These are phyloP conservation scores for Boletus fagicola DNA, from an alignment of 768 basidiomycete genomes.

Conservation along the genomic window DNA sequence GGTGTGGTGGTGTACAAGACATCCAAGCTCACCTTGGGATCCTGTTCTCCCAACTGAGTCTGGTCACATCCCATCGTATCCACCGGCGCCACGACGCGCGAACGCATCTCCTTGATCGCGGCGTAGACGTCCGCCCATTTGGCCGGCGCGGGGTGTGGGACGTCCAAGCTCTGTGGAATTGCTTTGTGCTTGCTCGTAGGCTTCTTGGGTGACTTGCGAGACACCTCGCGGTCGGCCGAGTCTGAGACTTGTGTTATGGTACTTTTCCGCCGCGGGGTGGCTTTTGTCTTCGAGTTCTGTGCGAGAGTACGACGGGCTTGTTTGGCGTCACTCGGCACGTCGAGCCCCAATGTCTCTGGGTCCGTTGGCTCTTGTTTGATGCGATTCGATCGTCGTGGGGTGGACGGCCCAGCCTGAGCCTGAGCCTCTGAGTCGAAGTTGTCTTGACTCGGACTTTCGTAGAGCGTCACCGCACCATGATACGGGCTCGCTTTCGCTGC, in stretches of 20 bases:
- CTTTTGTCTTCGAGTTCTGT: conserved; percentile 1
- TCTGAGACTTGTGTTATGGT: background rate
- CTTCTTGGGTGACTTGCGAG: conserved; percentile 6
- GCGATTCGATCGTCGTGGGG: conserved; percentile 26
- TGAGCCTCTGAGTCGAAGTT: background rate
- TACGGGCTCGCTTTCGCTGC: conserved; percentile 44
- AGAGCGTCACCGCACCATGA: conserved; percentile 42
- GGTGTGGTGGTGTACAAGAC: background rate
- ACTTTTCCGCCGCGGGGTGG: background rate
- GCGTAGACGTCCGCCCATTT: conserved; percentile 70
- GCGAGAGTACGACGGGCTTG: background rate
- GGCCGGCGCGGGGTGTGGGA: conserved; percentile 65
- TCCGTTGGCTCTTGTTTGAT: conserved; percentile 28
- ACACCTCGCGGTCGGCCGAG: background rate
- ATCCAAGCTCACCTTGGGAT: conserved; percentile 54
- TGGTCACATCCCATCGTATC: conserved; percentile 89
- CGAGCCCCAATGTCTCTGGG: background rate
- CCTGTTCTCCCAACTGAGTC: conserved; percentile 59
- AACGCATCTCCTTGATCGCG: conserved; percentile 73
- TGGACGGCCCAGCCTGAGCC: conserved; percentile 15
- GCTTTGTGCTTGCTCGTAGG: conserved; percentile 55
- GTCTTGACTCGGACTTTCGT: conserved; percentile 22
- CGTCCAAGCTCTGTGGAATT: conserved; percentile 51
- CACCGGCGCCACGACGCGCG: conserved; percentile 74
- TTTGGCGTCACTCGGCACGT: background rate